Conservation (phyloP, 345 rosid species). For the Litchi chinensis region DNA sequence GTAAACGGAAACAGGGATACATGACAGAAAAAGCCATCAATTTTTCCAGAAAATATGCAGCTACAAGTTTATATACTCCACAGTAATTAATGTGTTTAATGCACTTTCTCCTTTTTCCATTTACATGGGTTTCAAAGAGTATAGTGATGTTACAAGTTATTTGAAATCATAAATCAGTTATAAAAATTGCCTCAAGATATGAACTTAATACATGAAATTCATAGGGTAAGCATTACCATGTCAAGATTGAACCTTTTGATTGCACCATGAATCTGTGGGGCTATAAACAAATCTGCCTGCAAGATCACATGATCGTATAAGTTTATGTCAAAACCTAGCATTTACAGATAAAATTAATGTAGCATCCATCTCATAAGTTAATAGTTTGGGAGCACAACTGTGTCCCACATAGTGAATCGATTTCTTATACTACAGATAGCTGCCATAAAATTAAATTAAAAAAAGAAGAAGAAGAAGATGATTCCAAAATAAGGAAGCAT, state of each 20-base stretch:
- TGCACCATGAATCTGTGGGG: constrained; percentile 64
- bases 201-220: neutral
- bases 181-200: neutral
- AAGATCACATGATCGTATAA: constrained; percentile 9
- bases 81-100: too few relatives aligned
- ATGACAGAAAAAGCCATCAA: too few relatives aligned
- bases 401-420: neutral
- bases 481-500: neutral
- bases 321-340: neutral
- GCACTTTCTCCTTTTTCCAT: too few relatives aligned
- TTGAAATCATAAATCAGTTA: neutral
- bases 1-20: too few relatives aligned
- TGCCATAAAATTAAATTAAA: neutral
- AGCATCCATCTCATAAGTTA: neutral
- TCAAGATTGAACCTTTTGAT: constrained; percentile 55
- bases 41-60: neutral
- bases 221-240: constrained; percentile 51
- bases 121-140: neutral
- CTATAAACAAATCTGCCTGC: constrained; percentile 88
- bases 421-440: neutral
- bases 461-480: too few relatives aligned
- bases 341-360: too few relatives aligned
- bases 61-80: too few relatives aligned
- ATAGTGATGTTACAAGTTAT: neutral
- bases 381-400: neutral